phyloP scores from a whole-genome alignment of 495 filamentous ascomycete species.

The Patellaria atrata region DNA sequence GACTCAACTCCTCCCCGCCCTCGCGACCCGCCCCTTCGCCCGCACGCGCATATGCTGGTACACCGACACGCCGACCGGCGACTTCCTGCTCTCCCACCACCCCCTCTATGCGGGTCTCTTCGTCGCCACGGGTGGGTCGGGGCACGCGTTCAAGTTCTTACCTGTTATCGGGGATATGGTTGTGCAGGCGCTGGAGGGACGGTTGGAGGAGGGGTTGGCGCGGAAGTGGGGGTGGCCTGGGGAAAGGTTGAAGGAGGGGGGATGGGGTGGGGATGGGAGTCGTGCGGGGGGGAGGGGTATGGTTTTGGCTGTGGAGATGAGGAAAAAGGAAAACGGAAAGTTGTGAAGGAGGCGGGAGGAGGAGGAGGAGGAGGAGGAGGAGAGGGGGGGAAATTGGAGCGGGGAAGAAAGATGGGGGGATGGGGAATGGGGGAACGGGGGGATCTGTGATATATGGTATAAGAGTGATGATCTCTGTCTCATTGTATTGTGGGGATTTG shows the following conservation, averaged over 20 bases:
- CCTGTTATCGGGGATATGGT: conserved; percentile 35
- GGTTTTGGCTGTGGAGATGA: conserved; percentile 38
- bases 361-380: neutral
- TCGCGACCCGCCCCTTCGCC: conserved; percentile 52
- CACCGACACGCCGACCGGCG: conserved; percentile 19
- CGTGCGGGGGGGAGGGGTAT: conserved; percentile 43
- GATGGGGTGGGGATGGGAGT: conserved; percentile 52
- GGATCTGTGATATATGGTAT: too few relatives aligned
- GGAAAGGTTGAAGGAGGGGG: conserved; percentile 24
- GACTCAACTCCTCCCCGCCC: conserved; percentile 44
- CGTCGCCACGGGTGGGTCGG: conserved; percentile 36
- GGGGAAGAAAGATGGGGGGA: too few relatives aligned
- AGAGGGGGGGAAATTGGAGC: too few relatives aligned
- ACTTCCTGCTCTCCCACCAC: conserved; percentile 23
- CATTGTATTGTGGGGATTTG: too few relatives aligned
- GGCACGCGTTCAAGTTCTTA: conserved; percentile 38
- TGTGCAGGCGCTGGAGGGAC: conserved; percentile 28
- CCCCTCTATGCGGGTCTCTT: conserved; percentile 26
- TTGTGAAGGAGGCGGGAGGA: conserved; percentile 1
- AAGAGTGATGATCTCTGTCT: too few relatives aligned
- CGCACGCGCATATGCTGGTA: conserved; percentile 49
- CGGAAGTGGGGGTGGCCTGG: conserved; percentile 31
- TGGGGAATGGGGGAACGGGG: too few relatives aligned
- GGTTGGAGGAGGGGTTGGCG: conserved; percentile 23
- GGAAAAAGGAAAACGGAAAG: conserved; percentile 15